Base-by-base conservation (phyloP, 306 rosid genomes). In the Datisca glomerata region DNA sequence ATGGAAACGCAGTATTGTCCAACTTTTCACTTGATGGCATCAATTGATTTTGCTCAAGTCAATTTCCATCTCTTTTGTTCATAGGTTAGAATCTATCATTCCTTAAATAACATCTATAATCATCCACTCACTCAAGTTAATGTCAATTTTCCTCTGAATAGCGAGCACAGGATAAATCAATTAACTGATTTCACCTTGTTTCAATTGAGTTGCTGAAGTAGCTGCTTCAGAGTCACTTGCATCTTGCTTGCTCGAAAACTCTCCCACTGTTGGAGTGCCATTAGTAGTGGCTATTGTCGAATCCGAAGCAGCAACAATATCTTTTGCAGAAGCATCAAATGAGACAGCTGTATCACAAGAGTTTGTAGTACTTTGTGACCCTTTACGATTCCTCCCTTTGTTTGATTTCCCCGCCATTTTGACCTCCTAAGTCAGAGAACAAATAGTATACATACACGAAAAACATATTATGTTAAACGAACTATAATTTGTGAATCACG, bases 321-420 rank as follows among this genome's bases (percentile, higher is more conserved):
- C 59, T 42, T 53, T 42, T 10, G 15, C 43, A 16, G 59, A 41
- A 8, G 50, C 50, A 42, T 21, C 50, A 31, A 49, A 53, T 21
- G 50, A 21, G 19, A 41, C 41, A 20, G 34, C 43, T 3, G 71
- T 18, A 20, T 69, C 87, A 1, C 79, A 37, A 7, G 68, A 32
- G 49, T 28, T 44, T 3, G 71, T 9, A 1, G 45, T 31, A 46
- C 42, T 63, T 24, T 73, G 71, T 0, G 70, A 60, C 43, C 64
- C 86, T 65, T 42, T 80, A 63, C 62, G 65, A 64, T 61, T 62
- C 78, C 69, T 80, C 45, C 81, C 86, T 56, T 71, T 84, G 67
- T 70, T 69, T 0, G 96, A 80, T 49, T 80, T 91, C 35, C 98
- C 95, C 36, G 93, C 98, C 98, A 91, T 91, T 60, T 58, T 43